Conservation (phyloP, 2,329 filamentous ascomycete genomes). For the Fusarium scirpi region DNA sequence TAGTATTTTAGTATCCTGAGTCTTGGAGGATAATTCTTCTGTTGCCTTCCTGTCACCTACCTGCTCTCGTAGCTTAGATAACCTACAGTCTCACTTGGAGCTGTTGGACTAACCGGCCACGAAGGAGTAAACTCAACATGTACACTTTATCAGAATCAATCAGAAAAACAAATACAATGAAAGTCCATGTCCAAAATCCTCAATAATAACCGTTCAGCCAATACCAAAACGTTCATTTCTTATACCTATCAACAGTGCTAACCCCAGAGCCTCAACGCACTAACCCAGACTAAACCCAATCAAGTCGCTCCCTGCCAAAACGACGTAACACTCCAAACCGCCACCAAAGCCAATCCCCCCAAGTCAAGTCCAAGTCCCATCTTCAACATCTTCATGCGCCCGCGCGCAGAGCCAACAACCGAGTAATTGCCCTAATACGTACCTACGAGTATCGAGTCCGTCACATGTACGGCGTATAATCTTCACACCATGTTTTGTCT, state of each 20-base stretch:
- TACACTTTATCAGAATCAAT: background rate
- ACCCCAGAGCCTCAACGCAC: conserved; percentile 27
- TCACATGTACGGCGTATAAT: conserved; percentile 30
- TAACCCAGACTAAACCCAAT: conserved; percentile 26
- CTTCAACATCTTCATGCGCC: conserved; percentile 24
- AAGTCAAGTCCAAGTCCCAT: background rate
- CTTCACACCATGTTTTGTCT: conserved; percentile 69
- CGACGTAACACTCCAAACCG: conserved; percentile 35
- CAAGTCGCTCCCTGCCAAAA: conserved; percentile 9
- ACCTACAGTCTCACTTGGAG: background rate
- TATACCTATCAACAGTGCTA: background rate
- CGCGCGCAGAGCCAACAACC: conserved; percentile 20
- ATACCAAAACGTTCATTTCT: conserved; percentile 4
- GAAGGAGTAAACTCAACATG: background rate
- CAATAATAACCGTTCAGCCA: background rate
- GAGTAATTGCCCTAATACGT: background rate
- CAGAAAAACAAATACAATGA: background rate
- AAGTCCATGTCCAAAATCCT: background rate
- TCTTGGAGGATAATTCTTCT: no score
- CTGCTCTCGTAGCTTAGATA: background rate
- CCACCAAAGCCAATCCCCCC: conserved; percentile 12
- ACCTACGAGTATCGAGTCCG: background rate
- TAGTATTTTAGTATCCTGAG: background rate
- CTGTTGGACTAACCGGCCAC: background rate
- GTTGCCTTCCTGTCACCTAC: background rate